Conservation (phyloP, 768 basidiomycete genomes). For the Leccinum sublutescens region DNA sequence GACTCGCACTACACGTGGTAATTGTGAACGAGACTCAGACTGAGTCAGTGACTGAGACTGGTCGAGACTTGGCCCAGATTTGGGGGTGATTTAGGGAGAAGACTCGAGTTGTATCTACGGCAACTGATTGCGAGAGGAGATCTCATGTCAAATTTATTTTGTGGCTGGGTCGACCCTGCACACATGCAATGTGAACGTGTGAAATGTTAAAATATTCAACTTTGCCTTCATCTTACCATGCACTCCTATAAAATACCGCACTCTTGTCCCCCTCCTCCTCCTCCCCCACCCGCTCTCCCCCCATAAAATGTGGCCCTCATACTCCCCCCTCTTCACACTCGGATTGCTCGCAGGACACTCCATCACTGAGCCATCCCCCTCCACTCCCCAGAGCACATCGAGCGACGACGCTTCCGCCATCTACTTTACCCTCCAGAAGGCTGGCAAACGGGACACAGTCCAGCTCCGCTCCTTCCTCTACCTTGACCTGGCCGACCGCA, state of each 20-base stretch:
- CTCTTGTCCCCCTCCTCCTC: neutral
- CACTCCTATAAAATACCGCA: constrained; percentile 15
- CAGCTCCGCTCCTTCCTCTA: constrained; percentile 63
- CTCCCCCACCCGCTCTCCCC: neutral
- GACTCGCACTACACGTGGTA: neutral
- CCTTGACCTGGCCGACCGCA: constrained; percentile 61
- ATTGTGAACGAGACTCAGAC: neutral
- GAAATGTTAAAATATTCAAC: constrained; percentile 19
- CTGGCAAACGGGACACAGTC: constrained; percentile 34
- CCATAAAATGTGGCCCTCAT: constrained; percentile 29
- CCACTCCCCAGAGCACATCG: neutral
- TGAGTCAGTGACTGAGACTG: too few species aligned
- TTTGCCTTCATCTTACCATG: constrained; percentile 8
- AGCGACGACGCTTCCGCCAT: constrained; percentile 37
- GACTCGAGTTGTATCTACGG: constrained; percentile 7
- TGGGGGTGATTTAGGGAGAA: neutral
- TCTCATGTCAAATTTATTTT: constrained; percentile 1
- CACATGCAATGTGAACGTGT: constrained; percentile 13
- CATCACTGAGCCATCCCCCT: neutral
- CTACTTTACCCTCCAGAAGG: constrained; percentile 47
- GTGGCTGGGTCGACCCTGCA: constrained; percentile 17
- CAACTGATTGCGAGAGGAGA: constrained; percentile 15
- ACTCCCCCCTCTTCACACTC: constrained; percentile 65
- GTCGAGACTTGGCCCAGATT: neutral
- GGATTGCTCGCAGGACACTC: constrained; percentile 46